Evolutionary conservation across 2,329 filamentous ascomycete species (phyloP).

Genomic region (Pseudogymnoascus pannorum): DNA sequence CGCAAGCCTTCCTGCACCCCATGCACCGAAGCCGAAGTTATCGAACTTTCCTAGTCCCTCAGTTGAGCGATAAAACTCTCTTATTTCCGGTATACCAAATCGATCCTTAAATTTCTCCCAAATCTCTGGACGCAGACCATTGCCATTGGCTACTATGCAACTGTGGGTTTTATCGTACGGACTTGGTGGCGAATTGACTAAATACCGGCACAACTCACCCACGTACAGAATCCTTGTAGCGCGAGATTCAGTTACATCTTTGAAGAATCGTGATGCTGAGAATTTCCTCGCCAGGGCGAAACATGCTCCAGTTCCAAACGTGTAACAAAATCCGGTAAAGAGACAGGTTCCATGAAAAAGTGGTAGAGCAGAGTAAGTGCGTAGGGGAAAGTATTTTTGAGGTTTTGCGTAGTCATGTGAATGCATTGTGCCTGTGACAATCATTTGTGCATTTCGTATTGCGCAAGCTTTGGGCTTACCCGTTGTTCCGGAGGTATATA

Average conservation of each 20-base stretch:
- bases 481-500: constrained; percentile 43
- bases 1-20: constrained; percentile 37
- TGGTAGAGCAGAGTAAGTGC: constrained; percentile 40
- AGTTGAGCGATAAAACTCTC: constrained; percentile 41
- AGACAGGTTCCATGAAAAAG: constrained; percentile 43
- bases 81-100: constrained; percentile 37
- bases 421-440: constrained; percentile 32
- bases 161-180: constrained; percentile 38
- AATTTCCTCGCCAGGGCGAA: constrained; percentile 39
- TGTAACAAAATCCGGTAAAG: constrained; percentile 37
- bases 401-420: constrained; percentile 31
- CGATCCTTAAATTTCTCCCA: constrained; percentile 39
- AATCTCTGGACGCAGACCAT: constrained; percentile 40
- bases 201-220: constrained; percentile 42
- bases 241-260: constrained; percentile 35
- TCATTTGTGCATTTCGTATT: constrained; percentile 32
- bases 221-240: constrained; percentile 40
- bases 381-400: constrained; percentile 36
- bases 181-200: constrained; percentile 37
- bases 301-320: constrained; percentile 34
- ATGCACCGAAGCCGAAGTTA: constrained; percentile 35
- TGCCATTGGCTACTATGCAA: constrained; percentile 39
- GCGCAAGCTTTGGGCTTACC: constrained; percentile 40
- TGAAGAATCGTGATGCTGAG: constrained; percentile 38
- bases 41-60: constrained; percentile 40